Percentiles rank a stretch among this genome's conserved stretches.
These are phyloP conservation scores for Chrysoporthe austroafricana DNA, from an alignment of 2,329 filamentous ascomycete genomes.

Conservation along the genomic window DNA sequence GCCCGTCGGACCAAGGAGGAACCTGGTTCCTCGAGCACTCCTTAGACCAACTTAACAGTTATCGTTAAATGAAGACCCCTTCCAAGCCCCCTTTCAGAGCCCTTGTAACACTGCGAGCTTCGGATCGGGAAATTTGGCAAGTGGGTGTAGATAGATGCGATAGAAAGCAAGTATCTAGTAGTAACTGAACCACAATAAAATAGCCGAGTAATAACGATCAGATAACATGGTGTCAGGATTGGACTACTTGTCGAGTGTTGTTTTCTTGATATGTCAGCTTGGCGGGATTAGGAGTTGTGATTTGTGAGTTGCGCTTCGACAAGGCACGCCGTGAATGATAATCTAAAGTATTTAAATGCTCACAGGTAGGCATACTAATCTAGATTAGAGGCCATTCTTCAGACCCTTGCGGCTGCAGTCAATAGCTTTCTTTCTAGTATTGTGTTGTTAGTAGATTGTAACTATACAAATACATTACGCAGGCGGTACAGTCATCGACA, in stretches of 20 bases:
- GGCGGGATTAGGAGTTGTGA: background rate
- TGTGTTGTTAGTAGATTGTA: background rate
- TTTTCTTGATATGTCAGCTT: background rate
- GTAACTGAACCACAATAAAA: background rate
- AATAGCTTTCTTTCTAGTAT: background rate
- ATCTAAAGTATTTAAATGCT: background rate
- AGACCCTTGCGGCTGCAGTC: background rate
- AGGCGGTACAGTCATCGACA: background rate
- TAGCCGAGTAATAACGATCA: background rate
- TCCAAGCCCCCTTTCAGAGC: too few relatives aligned
- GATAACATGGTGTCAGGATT: background rate
- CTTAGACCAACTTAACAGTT: too few relatives aligned
- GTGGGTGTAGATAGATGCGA: background rate
- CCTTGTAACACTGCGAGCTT: constrained; percentile 1
- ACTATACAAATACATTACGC: background rate
- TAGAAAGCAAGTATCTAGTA: background rate
- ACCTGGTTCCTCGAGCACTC: too few relatives aligned
- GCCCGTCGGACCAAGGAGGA: too few relatives aligned
- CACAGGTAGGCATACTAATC: background rate
- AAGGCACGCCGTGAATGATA: background rate
- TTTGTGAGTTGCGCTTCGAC: background rate
- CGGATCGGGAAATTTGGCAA: constrained; percentile 9
- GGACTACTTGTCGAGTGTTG: background rate
- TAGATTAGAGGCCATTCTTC: background rate
- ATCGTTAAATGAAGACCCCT: too few relatives aligned